Base-by-base conservation (phyloP, 2,329 filamentous ascomycete species). In the Colletotrichum limetticola region DNA sequence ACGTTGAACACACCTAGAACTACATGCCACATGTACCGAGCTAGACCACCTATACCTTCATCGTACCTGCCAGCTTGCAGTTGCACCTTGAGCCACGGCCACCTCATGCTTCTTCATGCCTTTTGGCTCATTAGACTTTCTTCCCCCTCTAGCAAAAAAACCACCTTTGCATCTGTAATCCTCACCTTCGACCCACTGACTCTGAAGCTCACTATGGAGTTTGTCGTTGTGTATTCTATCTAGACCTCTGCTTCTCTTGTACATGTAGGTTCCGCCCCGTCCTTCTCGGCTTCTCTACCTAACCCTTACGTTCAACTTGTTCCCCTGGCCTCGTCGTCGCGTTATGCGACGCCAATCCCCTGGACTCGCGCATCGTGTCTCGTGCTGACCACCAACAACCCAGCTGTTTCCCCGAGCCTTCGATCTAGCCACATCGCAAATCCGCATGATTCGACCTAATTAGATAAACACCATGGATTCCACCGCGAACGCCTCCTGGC, bases 401-500 rank as follows among this genome's bases (percentile, higher is more conserved):
- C 76, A 80, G 71, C 77, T 77, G 69, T 77, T 80, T 60, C 56
- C 57, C 42, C 46, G 46, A 73, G 71, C 37, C 67, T 66, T 71
- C 71, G 67, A 64, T 63, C 30, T 73, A 68, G 52, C 37, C 71
- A 53, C 57, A 28, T 22, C 58, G 57, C 62, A 52, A 67, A 66
- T 12, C 28, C 46, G 68, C 57, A 74, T 74, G 71, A 68, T 19
- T 57, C 71, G 42, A 72, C 63, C 71, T 74, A 74, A 74, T 74
- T 74, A 72, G 56, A 72, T 12, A 77, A 75, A 76, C 69, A 78
- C 71, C 71, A 85, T 85, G 84, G 81, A 81, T 76, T 77, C 78
- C 75, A 75, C 77, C 68, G 76, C 79, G 64, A 79, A 78, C 73
- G 77, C 83, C 66, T 80, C 82, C 77, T 84, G 83, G 83, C 82